Base-by-base conservation (phyloP, 495 filamentous ascomycete species). In the Aspergillus kassunensis region DNA sequence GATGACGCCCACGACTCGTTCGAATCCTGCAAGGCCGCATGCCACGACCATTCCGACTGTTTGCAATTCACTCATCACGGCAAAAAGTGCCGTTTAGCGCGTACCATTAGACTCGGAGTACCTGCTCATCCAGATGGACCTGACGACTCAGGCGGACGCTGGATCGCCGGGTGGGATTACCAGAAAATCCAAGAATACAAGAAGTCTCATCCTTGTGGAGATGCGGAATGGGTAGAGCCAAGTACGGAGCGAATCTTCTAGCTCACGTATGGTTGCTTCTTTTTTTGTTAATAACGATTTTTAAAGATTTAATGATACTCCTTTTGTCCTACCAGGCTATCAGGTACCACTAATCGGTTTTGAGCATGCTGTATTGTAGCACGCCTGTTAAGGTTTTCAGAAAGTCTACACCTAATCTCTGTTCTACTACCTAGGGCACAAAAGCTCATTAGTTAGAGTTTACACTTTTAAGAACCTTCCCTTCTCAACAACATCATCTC, bases 161-260 rank as follows among this genome's bases (percentile, higher is more conserved):
- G 60, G 31, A 57, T 64, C 12, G 60, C 67, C 21, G 67, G 67
- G 30, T 70, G 67, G 67, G 63, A 70, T 23, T 52, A 63, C 24
- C 53, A 60, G 11, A 68, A 64, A 45, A 67, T 70, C 35, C 46
- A 56, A 20, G 44, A 37, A 9, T 70, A 58, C 59, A 55, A 51
- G 1, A 47, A 49, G 6, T 39, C 20, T 4, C 54, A 63, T 27
- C 35, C 29, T 30, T 68, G 63, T 36, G 44, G 47, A 34, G 53
- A 49, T 21, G 54, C 60, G 11, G 42, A 48, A 18, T 70, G 67
- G 67, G 50, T 66, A 57, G 64, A 68, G 49, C 65, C 67, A 6
- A 68, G 65, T 53, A 41, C 61, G 9, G 58, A 48, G 29, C 51
- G 65, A 25, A 68, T 68, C n/a, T 68, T 64, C 16, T 68, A 49